Conservation (phyloP, 306 rosid genomes). For the Fragaria ananassa region DNA sequence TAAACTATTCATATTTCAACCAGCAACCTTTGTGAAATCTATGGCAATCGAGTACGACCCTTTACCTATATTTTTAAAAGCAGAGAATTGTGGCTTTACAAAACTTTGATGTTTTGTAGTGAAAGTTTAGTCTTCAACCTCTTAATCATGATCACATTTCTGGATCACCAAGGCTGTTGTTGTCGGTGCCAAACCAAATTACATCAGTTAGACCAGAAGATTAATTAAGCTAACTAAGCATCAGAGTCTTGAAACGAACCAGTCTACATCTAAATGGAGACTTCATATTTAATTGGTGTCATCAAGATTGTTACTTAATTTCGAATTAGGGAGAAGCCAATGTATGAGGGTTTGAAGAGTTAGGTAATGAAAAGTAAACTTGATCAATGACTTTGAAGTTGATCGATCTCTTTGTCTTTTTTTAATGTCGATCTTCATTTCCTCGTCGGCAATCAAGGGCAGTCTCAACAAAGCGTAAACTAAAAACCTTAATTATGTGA, state of each 20-base stretch:
- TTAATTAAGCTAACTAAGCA: not conserved
- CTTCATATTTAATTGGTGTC: not conserved
- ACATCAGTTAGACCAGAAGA: not conserved
- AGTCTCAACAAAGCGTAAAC: not conserved
- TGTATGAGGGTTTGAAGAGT: slow-evolving; percentile 25
- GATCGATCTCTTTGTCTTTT: slow-evolving; percentile 7
- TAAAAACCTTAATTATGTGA: not conserved
- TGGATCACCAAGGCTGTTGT: slow-evolving; percentile 10
- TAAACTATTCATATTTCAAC: not conserved
- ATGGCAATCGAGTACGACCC: slow-evolving; percentile 15
- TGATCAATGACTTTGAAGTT: slow-evolving; percentile 20
- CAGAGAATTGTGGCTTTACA: slow-evolving; percentile 1
- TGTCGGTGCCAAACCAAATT: slow-evolving; percentile 22
- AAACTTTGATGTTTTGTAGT: slow-evolving; percentile 6
- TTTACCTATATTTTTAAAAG: slow-evolving; percentile 7
- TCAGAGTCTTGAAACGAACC: slow-evolving; percentile 21
- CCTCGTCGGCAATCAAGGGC: not conserved
- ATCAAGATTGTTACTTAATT: slow-evolving; percentile 26
- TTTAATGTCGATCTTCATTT: not conserved
- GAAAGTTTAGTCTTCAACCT: slow-evolving; percentile 15
- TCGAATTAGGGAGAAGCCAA: slow-evolving; percentile 35
- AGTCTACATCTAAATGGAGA: slow-evolving; percentile 14
- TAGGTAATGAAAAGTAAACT: slow-evolving; percentile 38
- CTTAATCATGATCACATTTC: not conserved
- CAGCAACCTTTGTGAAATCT: not conserved